Evolutionary conservation across 2,329 filamentous ascomycete species (phyloP), one percentile per base, ranked within the genome.

Genomic region (Apiospora marii): DNA sequence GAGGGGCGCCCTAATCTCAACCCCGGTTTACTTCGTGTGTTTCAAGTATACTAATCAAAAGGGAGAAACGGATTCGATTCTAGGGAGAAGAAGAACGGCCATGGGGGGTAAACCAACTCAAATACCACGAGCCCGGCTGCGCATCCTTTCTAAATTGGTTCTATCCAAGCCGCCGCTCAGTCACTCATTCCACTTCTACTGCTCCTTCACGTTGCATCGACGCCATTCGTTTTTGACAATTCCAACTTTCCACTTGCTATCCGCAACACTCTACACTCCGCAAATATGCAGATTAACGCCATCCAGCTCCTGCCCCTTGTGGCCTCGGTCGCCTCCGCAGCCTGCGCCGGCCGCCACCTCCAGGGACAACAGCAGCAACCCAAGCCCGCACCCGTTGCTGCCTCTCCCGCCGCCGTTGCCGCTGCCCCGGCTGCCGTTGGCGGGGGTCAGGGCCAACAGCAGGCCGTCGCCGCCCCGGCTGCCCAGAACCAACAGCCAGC

Each of bases 1-100:
- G 37, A 37, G 53, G 53, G 27, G 53, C 5, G 14, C 19, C 7
- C 49, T n/a, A 37, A 64, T 37, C 34, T 41, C 58, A 24, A 41
- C 58, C 58, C 58, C 30, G 34, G 58, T 41, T 64, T 24, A 1
- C 34, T 37, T 19, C 58, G 19, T 64, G 34, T 12, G 58, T 64
- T 64, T 64, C 58, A 64, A 41, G 58, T 41, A n/a, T n/a, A 64
- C 30, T 41, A 37, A 64, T 64, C 14, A 64, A 41, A 30, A 19
- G 58, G 58, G 19, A 41, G 34, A 41, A n/a, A 41, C 19, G 22
- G 8, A 64, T n/a, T n/a, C n/a, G 4, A 6, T 4, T 14, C 12
- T 4, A n/a, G 10, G 22, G 34, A n/a, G 58, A 5, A 16, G 14
- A 61, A 16, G 27, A 61, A 37, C 51, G 1, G 58, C 7, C 58